These are phyloP conservation scores for Flaveria floridana DNA, from an alignment of 140 eudicot species.

Conservation along the genomic window DNA sequence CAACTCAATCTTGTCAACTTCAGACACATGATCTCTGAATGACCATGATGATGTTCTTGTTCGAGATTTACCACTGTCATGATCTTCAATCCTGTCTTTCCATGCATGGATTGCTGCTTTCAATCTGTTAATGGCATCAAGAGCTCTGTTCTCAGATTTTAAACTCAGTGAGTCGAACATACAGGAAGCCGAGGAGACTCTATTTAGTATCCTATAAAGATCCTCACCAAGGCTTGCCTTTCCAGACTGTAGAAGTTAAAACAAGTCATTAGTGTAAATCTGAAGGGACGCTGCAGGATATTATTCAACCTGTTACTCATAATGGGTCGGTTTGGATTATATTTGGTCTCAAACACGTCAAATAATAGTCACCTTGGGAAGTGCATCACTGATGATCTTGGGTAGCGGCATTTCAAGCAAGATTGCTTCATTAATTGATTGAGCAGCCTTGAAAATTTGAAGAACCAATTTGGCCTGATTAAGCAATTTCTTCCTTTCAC, in stretches of 20 bases:
- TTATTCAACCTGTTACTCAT: neutral
- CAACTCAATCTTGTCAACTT: constrained; percentile 55
- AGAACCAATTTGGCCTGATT: constrained; percentile 60
- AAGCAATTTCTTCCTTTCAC: constrained; percentile 61
- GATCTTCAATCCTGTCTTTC: constrained; percentile 62
- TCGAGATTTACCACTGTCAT: constrained; percentile 49
- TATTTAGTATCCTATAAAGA: constrained; percentile 56
- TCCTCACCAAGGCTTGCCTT: constrained; percentile 86
- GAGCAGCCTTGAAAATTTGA: constrained; percentile 91
- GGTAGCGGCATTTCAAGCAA: constrained; percentile 80
- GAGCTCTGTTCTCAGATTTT: constrained; percentile 73
- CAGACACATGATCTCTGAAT: constrained; percentile 59
- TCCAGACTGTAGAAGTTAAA: constrained; percentile 55
- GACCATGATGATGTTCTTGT: constrained; percentile 86
- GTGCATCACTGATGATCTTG: constrained; percentile 57
- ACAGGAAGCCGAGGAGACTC: constrained; percentile 47
- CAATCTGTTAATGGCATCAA: constrained; percentile 64
- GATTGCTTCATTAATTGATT: constrained; percentile 69
- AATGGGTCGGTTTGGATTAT: neutral
- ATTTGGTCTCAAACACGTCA: neutral
- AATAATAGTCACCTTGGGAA: constrained; percentile 58
- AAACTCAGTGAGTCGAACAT: constrained; percentile 53
- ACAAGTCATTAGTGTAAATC: constrained; percentile 1
- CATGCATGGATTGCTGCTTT: constrained; percentile 77
- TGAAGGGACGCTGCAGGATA: neutral